Percentiles rank a stretch among this genome's conserved stretches.
Evolutionary conservation across 306 rosid genomes (phyloP).

Genomic region (Vicia villosa): DNA sequence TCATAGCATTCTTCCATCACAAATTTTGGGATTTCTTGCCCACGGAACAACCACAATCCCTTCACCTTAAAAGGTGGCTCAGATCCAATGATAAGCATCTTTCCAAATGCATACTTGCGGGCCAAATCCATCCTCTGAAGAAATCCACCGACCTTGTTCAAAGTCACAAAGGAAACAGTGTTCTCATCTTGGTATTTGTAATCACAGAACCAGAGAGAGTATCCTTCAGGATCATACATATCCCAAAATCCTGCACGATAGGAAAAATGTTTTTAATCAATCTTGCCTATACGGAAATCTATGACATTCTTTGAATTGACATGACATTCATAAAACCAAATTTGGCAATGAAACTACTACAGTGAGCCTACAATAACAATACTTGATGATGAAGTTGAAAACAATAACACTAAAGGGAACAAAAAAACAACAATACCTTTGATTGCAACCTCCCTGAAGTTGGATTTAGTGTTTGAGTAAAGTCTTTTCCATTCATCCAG

Average conservation of each 20-base stretch:
- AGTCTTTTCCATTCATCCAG: constrained; percentile 95
- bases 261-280: constrained; percentile 41
- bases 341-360: no score
- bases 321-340: no score
- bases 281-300: not conserved
- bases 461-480: constrained; percentile 84
- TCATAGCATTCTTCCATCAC: constrained; percentile 47
- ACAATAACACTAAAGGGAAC: no score
- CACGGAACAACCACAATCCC: constrained; percentile 92
- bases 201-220: constrained; percentile 86
- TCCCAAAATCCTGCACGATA: constrained; percentile 95
- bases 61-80: constrained; percentile 81
- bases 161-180: constrained; percentile 73
- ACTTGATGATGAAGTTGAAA: no score
- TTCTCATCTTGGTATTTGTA: constrained; percentile 80
- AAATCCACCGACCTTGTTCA: constrained; percentile 77
- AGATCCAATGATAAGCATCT: constrained; percentile 79
- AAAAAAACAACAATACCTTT: constrained; percentile 53
- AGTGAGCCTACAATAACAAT: no score
- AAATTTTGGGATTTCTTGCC: constrained; percentile 69
- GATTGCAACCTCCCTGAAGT: constrained; percentile 95
- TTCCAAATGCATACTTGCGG: constrained; percentile 81
- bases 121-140: constrained; percentile 82
- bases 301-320: no score
- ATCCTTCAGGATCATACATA: constrained; percentile 87